Conservation (phyloP, 2,329 filamentous ascomycete species). For the Shiraia sp. region DNA sequence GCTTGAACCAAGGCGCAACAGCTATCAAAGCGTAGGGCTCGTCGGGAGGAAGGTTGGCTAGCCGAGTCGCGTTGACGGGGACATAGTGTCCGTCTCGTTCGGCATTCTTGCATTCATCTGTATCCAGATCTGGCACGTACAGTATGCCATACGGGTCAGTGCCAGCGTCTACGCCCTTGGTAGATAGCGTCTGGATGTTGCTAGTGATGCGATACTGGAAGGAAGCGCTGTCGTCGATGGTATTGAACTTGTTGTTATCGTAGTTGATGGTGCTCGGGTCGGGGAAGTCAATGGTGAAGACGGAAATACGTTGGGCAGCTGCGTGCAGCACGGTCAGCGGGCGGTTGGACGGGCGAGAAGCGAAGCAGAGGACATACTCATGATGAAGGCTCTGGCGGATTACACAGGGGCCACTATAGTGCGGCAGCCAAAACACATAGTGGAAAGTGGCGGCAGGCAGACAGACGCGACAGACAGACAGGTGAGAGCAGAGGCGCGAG, state of each 20-base stretch:
- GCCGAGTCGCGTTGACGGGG: conserved; percentile 74
- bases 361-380: conserved; percentile 44
- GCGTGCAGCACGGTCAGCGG: conserved; percentile 1
- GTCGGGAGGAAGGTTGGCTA: conserved; percentile 65
- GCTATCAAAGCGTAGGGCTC: conserved; percentile 75
- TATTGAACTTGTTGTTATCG: conserved; percentile 36
- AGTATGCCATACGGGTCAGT: conserved; percentile 75
- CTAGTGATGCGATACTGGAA: conserved; percentile 45
- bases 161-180: conserved; percentile 64
- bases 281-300: conserved; percentile 44
- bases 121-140: conserved; percentile 75
- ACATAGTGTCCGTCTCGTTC: conserved; percentile 63
- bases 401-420: conserved; percentile 14
- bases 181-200: conserved; percentile 77
- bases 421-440: conserved; percentile 19
- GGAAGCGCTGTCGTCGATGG: conserved; percentile 34
- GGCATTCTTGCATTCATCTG: conserved; percentile 65
- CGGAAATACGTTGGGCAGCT: conserved; percentile 40
- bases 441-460: conserved; percentile 2
- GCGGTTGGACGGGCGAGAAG: conserved; percentile 6
- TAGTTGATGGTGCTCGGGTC: conserved; percentile 34
- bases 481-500: not conserved
- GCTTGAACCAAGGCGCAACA: conserved; percentile 82
- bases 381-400: conserved; percentile 27
- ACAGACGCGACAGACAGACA: not conserved